Base-by-base conservation (phyloP, 1,284 basidiomycete species). In the Ceratobasidium sp. region DNA sequence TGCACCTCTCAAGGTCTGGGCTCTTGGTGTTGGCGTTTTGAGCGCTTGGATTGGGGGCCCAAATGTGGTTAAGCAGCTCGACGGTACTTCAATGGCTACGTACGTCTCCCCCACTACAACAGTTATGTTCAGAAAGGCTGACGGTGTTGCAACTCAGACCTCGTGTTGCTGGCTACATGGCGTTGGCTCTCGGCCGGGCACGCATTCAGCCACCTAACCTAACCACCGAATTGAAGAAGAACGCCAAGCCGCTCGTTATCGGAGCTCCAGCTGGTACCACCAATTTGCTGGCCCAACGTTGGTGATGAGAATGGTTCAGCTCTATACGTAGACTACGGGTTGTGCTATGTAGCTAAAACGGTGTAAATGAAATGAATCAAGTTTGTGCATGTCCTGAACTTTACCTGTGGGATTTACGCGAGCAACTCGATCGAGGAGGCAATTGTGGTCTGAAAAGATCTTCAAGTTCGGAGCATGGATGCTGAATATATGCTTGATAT, bases 1-100 rank as follows among this genome's bases (percentile, higher is more conserved):
- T n/a, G 45, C 74, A 1, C 31, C 53, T 31, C 64, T 76, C 36
- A 73, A 72, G 53, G 51, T 77, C 14, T 77, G 62, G 19, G 75
- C 73, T n/a, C 75, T 72, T 50, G 76, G 76, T 15, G 41, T 73
- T 17, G n/a, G 9, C 22, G 54, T 76, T 33, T 31, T 65, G 15
- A 41, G 45, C 45, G 67, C 67, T 22, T 72, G 67, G 67, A 72
- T 59, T 19, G 67, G 53, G 7, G 57, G 67, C 31, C 53, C 67
- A 6, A 72, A 51, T 14, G 53, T 54, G 15, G 57, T 54, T 33
- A 72, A 59, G 9, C 44, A 14, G 31, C 14, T 59, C 22, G 22
- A 15, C 15, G 67, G 67, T 17, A 60, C 54, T 7, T 19, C 48
- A 2, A 19, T 59, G 36, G 50, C 56, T 57, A 17, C 51, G 45